A percentile compares a stretch with the other conserved stretches of the same genome.
Evolutionary conservation across 495 filamentous ascomycete genomes (phyloP).

Genomic region (Penicillium steckii): DNA sequence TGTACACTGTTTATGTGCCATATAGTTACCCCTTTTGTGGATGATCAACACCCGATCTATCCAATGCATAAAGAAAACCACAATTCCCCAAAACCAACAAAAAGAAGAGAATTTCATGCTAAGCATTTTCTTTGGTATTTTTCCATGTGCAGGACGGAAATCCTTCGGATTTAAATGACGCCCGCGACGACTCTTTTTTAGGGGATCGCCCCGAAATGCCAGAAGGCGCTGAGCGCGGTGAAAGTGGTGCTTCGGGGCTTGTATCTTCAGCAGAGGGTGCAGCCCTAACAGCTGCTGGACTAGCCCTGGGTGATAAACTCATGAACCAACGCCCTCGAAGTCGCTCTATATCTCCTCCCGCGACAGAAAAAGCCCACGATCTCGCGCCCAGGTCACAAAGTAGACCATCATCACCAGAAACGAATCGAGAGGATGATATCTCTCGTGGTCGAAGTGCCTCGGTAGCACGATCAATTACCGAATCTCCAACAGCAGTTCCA

Average conservation of each 20-base stretch:
- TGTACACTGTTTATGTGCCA: conserved; percentile 34
- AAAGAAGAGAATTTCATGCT: conserved; percentile 32
- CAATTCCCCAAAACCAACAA: conserved; percentile 15
- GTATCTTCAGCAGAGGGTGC: conserved; percentile 19
- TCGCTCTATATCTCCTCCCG: conserved; percentile 36
- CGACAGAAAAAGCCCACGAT: conserved; percentile 32
- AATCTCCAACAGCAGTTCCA: conserved; percentile 51
- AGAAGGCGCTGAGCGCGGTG: conserved; percentile 27
- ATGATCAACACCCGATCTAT: conserved; percentile 13
- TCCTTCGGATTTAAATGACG: conserved; percentile 31
- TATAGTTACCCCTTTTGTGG: conserved; percentile 23
- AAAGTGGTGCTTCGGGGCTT: conserved; percentile 41
- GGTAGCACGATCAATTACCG: conserved; percentile 27
- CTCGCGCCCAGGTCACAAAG: conserved; percentile 34
- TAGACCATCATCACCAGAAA: conserved; percentile 38
- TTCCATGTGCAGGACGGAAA: conserved; percentile 40
- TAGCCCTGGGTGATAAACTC: conserved; percentile 19
- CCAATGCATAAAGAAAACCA: conserved; percentile 19
- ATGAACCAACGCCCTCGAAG: conserved; percentile 33
- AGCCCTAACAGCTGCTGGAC: conserved; percentile 12
- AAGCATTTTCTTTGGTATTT: conserved; percentile 33
- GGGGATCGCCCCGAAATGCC: conserved; percentile 49
- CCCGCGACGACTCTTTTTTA: conserved; percentile 49
- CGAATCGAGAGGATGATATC: conserved; percentile 10
- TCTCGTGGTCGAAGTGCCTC: conserved; percentile 30